Percentiles rank a stretch among this genome's conserved stretches.
Evolutionary conservation across 2,329 filamentous ascomycete genomes (phyloP).

Genomic region (Ascochyta lentis): DNA sequence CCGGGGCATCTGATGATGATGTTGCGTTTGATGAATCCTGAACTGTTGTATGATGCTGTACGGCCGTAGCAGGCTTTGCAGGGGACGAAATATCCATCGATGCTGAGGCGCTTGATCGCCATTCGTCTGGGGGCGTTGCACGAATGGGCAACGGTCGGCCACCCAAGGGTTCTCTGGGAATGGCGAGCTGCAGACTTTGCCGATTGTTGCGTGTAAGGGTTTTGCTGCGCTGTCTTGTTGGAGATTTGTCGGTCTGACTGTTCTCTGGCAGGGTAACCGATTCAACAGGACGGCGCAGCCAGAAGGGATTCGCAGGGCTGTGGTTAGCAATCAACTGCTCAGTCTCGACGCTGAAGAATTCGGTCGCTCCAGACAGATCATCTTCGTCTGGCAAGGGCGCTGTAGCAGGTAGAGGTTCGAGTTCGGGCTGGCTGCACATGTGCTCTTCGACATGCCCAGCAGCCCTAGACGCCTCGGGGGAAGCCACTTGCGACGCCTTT

Average conservation of each 20-base stretch:
- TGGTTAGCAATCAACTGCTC: slow-evolving; percentile 19
- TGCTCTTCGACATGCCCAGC: slow-evolving; percentile 7
- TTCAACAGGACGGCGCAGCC: slow-evolving; percentile 32
- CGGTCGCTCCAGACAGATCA: slow-evolving; percentile 15
- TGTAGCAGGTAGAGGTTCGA: slow-evolving; percentile 27
- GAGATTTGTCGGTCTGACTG: slow-evolving; percentile 26
- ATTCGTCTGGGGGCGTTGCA: slow-evolving; percentile 10
- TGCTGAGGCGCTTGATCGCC: slow-evolving; percentile 32
- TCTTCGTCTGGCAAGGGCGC: slow-evolving; percentile 22
- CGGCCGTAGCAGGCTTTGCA: not conserved
- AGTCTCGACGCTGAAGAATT: slow-evolving; percentile 28
- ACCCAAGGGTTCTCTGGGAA: slow-evolving; percentile 22
- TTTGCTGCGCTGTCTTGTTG: slow-evolving; percentile 24
- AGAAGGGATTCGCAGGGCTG: slow-evolving; percentile 27
- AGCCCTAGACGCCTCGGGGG: slow-evolving; percentile 31
- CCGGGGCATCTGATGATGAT: not conserved
- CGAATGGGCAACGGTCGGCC: slow-evolving; percentile 4
- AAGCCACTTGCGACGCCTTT: slow-evolving; percentile 13
- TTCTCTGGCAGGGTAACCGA: slow-evolving; percentile 8
- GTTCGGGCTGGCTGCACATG: slow-evolving; percentile 13
- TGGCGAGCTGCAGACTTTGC: slow-evolving; percentile 22
- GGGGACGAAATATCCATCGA: slow-evolving; percentile 35
- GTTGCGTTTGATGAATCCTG: not conserved
- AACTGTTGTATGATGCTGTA: not conserved
- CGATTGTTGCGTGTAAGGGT: slow-evolving; percentile 7